Evolutionary conservation across 768 basidiomycete species (phyloP).

Genomic region (Lentinula lateritia): DNA sequence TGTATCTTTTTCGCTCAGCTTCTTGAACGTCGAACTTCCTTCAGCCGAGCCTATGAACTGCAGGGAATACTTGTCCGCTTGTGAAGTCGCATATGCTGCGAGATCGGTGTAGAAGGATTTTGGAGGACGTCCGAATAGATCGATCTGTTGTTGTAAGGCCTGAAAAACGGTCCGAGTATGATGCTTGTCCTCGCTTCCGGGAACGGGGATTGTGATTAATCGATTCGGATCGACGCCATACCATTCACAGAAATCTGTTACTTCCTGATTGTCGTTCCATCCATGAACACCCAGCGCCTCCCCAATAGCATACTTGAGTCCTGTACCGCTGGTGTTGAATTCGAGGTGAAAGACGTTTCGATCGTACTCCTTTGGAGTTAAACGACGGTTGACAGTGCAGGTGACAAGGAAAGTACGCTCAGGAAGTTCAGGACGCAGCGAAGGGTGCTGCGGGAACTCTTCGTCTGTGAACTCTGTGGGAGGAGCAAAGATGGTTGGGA

Average conservation of each 20-base stretch:
- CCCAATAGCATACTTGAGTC: conserved; percentile 91
- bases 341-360: conserved; percentile 99
- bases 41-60: conserved; percentile 93
- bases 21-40: conserved; percentile 90
- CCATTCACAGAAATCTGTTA: conserved; percentile 85
- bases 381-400: conserved; percentile 88
- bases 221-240: conserved; percentile 81
- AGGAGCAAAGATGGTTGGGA: conserved; percentile 74
- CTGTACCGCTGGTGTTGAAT: conserved; percentile 88
- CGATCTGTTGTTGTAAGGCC: conserved; percentile 92
- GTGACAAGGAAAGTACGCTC: conserved; percentile 93
- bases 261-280: conserved; percentile 92
- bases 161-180: conserved; percentile 96
- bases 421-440: conserved; percentile 78
- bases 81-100: conserved; percentile 63
- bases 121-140: conserved; percentile 92
- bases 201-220: conserved; percentile 77
- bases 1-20: conserved; percentile 90
- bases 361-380: conserved; percentile 93
- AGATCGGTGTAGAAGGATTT: conserved; percentile 94
- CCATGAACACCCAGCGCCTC: conserved; percentile 97
- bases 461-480: conserved; percentile 31
- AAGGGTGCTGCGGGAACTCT: conserved; percentile 53
- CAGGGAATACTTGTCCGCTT: conserved; percentile 72
- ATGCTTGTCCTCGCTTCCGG: conserved; percentile 56